phyloP scores from a whole-genome alignment of 163 green algal species.

The Scenedesmus sp. region DNA sequence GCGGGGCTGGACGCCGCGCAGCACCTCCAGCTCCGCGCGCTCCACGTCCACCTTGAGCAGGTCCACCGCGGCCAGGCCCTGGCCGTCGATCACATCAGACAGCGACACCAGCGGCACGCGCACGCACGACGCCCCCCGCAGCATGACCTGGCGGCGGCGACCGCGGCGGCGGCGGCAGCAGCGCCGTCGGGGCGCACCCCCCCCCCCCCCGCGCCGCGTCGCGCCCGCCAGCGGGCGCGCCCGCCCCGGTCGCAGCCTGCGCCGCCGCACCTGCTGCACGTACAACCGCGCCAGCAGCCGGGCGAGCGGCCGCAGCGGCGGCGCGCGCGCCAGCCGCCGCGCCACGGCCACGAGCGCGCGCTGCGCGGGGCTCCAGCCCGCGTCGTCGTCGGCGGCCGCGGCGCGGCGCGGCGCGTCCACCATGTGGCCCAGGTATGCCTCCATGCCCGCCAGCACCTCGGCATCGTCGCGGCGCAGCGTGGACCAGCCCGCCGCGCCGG shows the following conservation, averaged over 20 bases:
- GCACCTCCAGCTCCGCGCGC: slow-evolving; percentile 70
- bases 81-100: too few species aligned
- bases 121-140: too few species aligned
- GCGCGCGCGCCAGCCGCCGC: not conserved
- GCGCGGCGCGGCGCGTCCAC: not conserved
- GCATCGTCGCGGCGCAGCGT: slow-evolving; percentile 60
- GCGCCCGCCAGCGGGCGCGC: too few species aligned
- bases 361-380: slow-evolving; percentile 14
- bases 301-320: not conserved
- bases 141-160: slow-evolving; percentile 29
- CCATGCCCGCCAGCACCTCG: slow-evolving; percentile 54
- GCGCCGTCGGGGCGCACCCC: not conserved
- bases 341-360: slow-evolving; percentile 1
- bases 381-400: not conserved
- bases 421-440: slow-evolving; percentile 44
- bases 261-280: slow-evolving; percentile 2
- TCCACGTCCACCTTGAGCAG: slow-evolving; percentile 79
- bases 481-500: slow-evolving; percentile 60
- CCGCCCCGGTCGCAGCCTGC: not conserved
- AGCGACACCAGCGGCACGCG: too few species aligned
- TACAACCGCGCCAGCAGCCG: slow-evolving; percentile 7
- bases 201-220: too few species aligned
- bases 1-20: slow-evolving; percentile 56
- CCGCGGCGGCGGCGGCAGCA: not conserved
- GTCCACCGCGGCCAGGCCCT: too few species aligned